These are phyloP conservation scores for Naematelia aurantialba DNA, from an alignment of 768 basidiomycete genomes.

Conservation along the genomic window DNA sequence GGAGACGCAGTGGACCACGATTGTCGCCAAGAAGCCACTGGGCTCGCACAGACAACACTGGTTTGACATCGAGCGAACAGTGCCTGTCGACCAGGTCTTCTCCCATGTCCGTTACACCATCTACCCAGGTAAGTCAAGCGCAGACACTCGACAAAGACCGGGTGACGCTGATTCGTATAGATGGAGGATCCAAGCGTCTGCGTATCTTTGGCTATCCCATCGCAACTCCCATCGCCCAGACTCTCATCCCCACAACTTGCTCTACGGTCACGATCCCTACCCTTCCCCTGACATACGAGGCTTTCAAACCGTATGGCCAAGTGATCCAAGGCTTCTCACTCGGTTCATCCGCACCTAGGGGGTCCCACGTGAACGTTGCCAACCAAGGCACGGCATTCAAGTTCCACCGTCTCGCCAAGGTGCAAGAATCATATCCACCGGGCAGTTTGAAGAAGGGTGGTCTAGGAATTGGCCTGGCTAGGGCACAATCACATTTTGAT, in stretches of 20 bases:
- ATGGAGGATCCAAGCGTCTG: slow-evolving; percentile 93
- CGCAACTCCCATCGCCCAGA: slow-evolving; percentile 17
- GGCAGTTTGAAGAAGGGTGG: slow-evolving; percentile 27
- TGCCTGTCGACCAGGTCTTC: slow-evolving; percentile 57
- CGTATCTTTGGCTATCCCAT: slow-evolving; percentile 68
- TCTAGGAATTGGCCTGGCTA: slow-evolving; percentile 20
- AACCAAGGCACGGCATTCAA: slow-evolving; percentile 89
- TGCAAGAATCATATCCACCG: slow-evolving; percentile 48
- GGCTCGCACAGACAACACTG: slow-evolving; percentile 86
- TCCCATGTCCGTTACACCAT: slow-evolving; percentile 86
- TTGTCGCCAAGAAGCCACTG: slow-evolving; percentile 73
- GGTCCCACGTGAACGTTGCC: slow-evolving; percentile 67
- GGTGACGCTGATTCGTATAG: slow-evolving; percentile 46
- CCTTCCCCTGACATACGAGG: slow-evolving; percentile 71
- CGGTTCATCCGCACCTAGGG: slow-evolving; percentile 62
- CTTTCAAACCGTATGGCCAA: slow-evolving; percentile 81
- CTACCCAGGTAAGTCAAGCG: slow-evolving; percentile 58
- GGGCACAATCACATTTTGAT: slow-evolving; percentile 21
- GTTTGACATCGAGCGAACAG: slow-evolving; percentile 70
- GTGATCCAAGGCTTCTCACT: slow-evolving; percentile 84
- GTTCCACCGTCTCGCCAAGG: slow-evolving; percentile 82
- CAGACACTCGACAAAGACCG: not conserved
- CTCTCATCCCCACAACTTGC: not conserved
- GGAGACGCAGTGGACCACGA: slow-evolving; percentile 63
- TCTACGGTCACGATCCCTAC: slow-evolving; percentile 54